Conservation (phyloP, 1,284 basidiomycete genomes). For the Malassezia sp. region DNA sequence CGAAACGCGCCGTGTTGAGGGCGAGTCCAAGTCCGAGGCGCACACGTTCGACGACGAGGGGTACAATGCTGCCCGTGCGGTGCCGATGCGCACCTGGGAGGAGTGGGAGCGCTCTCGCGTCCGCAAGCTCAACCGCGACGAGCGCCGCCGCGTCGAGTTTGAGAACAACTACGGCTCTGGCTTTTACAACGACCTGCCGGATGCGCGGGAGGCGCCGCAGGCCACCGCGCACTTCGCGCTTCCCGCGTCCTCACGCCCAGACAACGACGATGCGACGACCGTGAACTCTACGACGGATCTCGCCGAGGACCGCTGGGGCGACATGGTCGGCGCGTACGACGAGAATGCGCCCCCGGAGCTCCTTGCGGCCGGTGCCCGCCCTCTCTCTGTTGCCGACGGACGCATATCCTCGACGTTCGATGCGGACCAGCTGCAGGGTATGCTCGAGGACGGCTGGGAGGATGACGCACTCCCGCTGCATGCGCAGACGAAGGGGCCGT, state of each 20-base stretch:
- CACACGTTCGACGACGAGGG: constrained; percentile 61
- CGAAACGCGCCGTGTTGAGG: constrained; percentile 88
- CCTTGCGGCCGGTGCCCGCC: neutral
- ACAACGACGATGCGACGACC: constrained; percentile 22
- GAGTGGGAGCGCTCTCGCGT: constrained; percentile 97
- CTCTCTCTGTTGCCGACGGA: neutral
- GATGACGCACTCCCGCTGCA: constrained; percentile 2
- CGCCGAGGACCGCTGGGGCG: constrained; percentile 84
- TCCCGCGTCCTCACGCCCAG: constrained; percentile 3
- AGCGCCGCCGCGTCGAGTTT: constrained; percentile 54
- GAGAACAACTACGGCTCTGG: constrained; percentile 53
- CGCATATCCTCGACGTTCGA: constrained; percentile 1
- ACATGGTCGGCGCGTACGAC: constrained; percentile 48
- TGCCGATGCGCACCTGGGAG: constrained; percentile 91
- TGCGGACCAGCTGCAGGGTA: constrained; percentile 6
- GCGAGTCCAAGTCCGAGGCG: constrained; percentile 52
- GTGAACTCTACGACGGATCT: constrained; percentile 23
- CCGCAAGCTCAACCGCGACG: constrained; percentile 79
- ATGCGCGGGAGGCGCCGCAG: neutral
- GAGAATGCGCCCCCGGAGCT: constrained; percentile 12
- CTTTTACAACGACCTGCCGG: constrained; percentile 52
- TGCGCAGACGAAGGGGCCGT: constrained; percentile 1
- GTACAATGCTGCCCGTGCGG: constrained; percentile 53
- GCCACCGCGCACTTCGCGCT: neutral
- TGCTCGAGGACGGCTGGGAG: constrained; percentile 11